Evolutionary conservation across 441 rosid genomes (phyloP).

Genomic region (Adansonia rubrostipa): DNA sequence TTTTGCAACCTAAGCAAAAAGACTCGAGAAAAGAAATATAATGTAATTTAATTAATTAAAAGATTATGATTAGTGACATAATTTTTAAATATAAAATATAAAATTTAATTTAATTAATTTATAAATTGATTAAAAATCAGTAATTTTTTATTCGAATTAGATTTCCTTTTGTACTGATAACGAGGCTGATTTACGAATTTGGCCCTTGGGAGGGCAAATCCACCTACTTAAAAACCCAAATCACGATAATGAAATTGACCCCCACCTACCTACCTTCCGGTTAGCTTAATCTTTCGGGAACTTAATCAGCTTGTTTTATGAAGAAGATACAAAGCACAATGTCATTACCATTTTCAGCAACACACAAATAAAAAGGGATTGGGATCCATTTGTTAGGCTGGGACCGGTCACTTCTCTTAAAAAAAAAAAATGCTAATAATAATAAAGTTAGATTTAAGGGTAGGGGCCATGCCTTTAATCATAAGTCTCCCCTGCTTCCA

Average conservation of each 20-base stretch:
- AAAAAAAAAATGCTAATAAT: too few relatives aligned
- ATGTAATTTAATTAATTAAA: too few relatives aligned
- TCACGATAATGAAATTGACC: constrained; percentile 19
- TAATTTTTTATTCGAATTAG: too few relatives aligned
- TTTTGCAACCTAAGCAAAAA: too few relatives aligned
- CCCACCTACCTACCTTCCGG: not conserved
- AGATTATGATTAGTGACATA: too few relatives aligned
- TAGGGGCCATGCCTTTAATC: constrained; percentile 20
- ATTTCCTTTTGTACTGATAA: not conserved
- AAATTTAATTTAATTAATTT: too few relatives aligned
- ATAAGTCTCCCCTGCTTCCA: constrained; percentile 21
- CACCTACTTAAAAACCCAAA: not conserved
- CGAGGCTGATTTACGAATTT: not conserved
- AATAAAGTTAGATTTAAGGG: not conserved
- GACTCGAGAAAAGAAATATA: too few relatives aligned
- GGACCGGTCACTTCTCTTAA: too few relatives aligned
- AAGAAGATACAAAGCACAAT: not conserved
- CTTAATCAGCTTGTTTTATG: not conserved
- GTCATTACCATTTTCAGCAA: not conserved
- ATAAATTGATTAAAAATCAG: too few relatives aligned
- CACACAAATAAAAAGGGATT: too few relatives aligned
- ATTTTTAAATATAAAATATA: too few relatives aligned
- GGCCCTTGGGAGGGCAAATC: constrained; percentile 2
- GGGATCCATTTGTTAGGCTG: not conserved
- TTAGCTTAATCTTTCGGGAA: constrained; percentile 31